These are phyloP conservation scores for Candida jianshihensis DNA, from an alignment of 805 yeast species.

Conservation along the genomic window DNA sequence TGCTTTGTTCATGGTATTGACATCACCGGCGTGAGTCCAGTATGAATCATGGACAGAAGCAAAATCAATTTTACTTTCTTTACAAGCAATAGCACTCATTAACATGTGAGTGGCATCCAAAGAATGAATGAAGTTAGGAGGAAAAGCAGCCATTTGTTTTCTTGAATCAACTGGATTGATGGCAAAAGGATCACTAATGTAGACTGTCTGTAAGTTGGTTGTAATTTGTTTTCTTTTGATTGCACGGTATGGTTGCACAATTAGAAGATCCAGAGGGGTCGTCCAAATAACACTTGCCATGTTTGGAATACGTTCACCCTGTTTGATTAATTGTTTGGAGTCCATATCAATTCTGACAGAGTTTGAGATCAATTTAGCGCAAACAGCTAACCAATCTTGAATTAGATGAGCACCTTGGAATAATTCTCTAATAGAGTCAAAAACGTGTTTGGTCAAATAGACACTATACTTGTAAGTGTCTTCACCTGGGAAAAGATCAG, in stretches of 20 bases:
- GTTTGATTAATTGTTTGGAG: slow-evolving; percentile 30
- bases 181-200: slow-evolving; percentile 80
- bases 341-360: slow-evolving; percentile 66
- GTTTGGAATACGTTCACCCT: slow-evolving; percentile 49
- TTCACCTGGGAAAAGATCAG: slow-evolving; percentile 46
- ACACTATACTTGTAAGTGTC: slow-evolving; percentile 43
- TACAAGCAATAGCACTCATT: slow-evolving; percentile 75
- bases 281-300: slow-evolving; percentile 96
- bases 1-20: slow-evolving; percentile 59
- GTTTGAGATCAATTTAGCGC: slow-evolving; percentile 74
- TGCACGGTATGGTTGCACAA: slow-evolving; percentile 93
- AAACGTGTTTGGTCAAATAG: slow-evolving; percentile 72
- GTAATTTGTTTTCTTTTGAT: slow-evolving; percentile 54
- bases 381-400: slow-evolving; percentile 92
- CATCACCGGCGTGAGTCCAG: slow-evolving; percentile 94
- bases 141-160: slow-evolving; percentile 88
- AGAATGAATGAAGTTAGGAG: slow-evolving; percentile 93
- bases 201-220: slow-evolving; percentile 87
- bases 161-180: slow-evolving; percentile 77
- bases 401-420: slow-evolving; percentile 90
- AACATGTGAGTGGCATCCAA: slow-evolving; percentile 97
- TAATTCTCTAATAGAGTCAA: slow-evolving; percentile 75
- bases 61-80: slow-evolving; percentile 57
- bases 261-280: slow-evolving; percentile 89
- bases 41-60: slow-evolving; percentile 97